A percentile compares a stretch with the other conserved stretches of the same genome.
Evolutionary conservation across 2,329 filamentous ascomycete species (phyloP).

Genomic region (Aspergillus eucalypticola): DNA sequence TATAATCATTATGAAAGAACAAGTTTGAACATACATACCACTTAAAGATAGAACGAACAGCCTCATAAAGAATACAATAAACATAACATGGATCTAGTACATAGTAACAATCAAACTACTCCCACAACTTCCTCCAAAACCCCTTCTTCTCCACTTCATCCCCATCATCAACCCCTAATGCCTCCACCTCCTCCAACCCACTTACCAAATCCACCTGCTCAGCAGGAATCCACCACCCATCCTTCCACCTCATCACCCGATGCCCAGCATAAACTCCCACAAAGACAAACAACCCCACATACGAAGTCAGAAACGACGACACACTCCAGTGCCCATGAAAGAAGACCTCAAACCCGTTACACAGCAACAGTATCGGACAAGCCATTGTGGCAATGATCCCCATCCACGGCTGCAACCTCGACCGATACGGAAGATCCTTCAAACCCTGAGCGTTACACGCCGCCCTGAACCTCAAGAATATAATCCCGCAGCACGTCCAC

Average conservation of each 20-base stretch:
- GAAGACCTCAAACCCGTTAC: slow-evolving; percentile 14
- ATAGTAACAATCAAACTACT: not conserved
- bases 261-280: slow-evolving; percentile 29
- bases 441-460: slow-evolving; percentile 68
- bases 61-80: not conserved
- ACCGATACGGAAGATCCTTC: slow-evolving; percentile 65
- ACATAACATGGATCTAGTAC: not conserved
- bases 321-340: slow-evolving; percentile 62
- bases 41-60: not conserved
- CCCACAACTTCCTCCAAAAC: not conserved
- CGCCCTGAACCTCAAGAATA: slow-evolving; percentile 69
- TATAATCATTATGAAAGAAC: not conserved
- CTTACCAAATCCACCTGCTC: not conserved
- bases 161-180: not conserved
- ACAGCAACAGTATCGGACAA: slow-evolving; percentile 4
- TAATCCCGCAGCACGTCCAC: slow-evolving; percentile 59
- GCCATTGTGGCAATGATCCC: slow-evolving; percentile 56
- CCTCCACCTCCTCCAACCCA: slow-evolving; percentile 2
- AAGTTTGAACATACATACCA: not conserved
- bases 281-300: slow-evolving; percentile 61
- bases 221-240: not conserved
- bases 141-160: not conserved
- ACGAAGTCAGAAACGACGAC: slow-evolving; percentile 60
- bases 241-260: not conserved
- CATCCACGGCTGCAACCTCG: slow-evolving; percentile 66